phyloP scores from a whole-genome alignment of 2,329 filamentous ascomycete genomes.

The Clonostachys solani region DNA sequence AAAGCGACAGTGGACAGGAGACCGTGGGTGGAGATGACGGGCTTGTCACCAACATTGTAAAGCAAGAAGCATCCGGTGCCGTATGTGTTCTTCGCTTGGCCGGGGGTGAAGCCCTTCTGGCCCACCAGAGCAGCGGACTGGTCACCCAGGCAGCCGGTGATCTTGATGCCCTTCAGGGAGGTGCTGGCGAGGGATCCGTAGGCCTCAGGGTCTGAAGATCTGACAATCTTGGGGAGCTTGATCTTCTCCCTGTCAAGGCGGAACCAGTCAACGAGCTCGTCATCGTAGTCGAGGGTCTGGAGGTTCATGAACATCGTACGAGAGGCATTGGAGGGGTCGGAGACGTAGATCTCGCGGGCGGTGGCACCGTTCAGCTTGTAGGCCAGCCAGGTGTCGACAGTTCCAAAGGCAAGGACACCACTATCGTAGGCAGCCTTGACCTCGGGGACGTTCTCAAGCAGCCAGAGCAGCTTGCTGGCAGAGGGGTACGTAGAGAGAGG shows the following conservation, averaged over 20 bases:
- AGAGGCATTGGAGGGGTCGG: slow-evolving; percentile 76
- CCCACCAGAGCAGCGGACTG: slow-evolving; percentile 79
- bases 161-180: slow-evolving; percentile 60
- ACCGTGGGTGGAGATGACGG: slow-evolving; percentile 74
- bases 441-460: slow-evolving; percentile 62
- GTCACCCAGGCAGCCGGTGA: slow-evolving; percentile 76
- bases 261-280: slow-evolving; percentile 70
- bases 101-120: slow-evolving; percentile 72
- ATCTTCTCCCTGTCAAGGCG: slow-evolving; percentile 66
- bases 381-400: slow-evolving; percentile 78
- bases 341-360: slow-evolving; percentile 64
- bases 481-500: slow-evolving; percentile 82
- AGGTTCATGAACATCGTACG: slow-evolving; percentile 90
- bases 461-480: slow-evolving; percentile 73
- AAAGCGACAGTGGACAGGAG: slow-evolving; percentile 77
- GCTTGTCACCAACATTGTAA: slow-evolving; percentile 77
- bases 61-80: slow-evolving; percentile 82
- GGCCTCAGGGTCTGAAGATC: slow-evolving; percentile 64
- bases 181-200: slow-evolving; percentile 63
- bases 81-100: slow-evolving; percentile 80
- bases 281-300: slow-evolving; percentile 69
- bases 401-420: slow-evolving; percentile 71
- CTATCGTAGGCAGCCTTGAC: slow-evolving; percentile 69
- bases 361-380: slow-evolving; percentile 74
- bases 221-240: slow-evolving; percentile 69